Base-by-base conservation (phyloP, 306 rosid species). In the Gynostemma pentaphyllum region DNA sequence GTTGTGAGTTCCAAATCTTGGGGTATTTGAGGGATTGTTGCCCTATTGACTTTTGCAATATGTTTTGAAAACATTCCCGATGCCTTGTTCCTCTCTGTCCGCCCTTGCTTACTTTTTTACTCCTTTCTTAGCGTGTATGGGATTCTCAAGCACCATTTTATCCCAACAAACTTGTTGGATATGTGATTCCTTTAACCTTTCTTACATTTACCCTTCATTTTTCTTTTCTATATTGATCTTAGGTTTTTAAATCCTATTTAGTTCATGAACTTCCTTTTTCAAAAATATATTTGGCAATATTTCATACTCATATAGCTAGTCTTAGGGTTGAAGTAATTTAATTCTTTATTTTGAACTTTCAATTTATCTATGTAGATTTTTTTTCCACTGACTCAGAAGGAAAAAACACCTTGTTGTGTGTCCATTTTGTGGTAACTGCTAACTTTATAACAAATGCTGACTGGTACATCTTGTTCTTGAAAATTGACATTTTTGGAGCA, bases 401-500 rank as follows among this genome's bases (percentile, higher is more conserved):
- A 41, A 76, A 80, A 81, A 76, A 80, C 76, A 80, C 87, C 79
- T 73, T 81, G 77, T 76, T 90, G 79, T 83, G 78, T 83, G 70
- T 82, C 86, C 76, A 82, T 86, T 86, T 77, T 92, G 88, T 82
- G 83, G 80, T 92, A 83, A 84, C 96, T 79, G 78, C 97, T 92
- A 88, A 92, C 99, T 72, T 84, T 82, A 75, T 84, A 84, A 88
- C 89, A 72, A 94, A 82, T 94, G 97, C 97, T 94, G 85, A 90
- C 95, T 76, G 97, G 95, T 90, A 87, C 94, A 85, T 90, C 82
- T 89, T 85, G 72, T 85, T 83, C 95, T 90, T 90, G 97, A 67
- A 90, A 87, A 90, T 87, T 90, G 97, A 86, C 96, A 84, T 94
- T 92, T 85, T 84, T 94, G 97, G 97, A 94, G 97, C 99, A 94